Conservation (phyloP, 148 eudicot genomes). For the Cornus suecica region DNA sequence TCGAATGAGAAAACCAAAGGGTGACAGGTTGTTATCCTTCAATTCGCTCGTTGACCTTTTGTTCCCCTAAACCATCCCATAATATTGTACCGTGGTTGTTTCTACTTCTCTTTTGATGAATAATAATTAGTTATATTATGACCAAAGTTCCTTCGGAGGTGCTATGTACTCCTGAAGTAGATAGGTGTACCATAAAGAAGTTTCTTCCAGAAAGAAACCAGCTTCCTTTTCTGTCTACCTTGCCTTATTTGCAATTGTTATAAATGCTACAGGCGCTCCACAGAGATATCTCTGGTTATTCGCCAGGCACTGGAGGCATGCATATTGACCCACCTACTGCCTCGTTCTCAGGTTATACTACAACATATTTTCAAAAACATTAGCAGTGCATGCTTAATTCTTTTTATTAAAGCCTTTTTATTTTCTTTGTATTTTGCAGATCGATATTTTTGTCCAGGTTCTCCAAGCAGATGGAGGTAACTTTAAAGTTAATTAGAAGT, state of each 20-base stretch:
- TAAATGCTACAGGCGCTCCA: slow-evolving; percentile 62
- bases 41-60: background rate
- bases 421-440: slow-evolving; percentile 42
- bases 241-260: no score
- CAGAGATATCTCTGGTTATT: slow-evolving; percentile 91
- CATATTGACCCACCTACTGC: slow-evolving; percentile 81
- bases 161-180: no score
- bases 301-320: slow-evolving; percentile 97
- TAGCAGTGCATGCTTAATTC: slow-evolving; percentile 1
- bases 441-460: slow-evolving; percentile 96
- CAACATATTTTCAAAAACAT: background rate
- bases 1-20: slow-evolving; percentile 89
- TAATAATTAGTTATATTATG: no score
- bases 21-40: slow-evolving; percentile 64
- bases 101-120: no score
- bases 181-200: no score
- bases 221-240: no score
- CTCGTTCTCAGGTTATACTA: slow-evolving; percentile 75
- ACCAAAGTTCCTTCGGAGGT: no score
- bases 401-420: background rate
- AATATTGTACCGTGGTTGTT: background rate
- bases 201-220: no score
- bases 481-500: background rate
- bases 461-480: slow-evolving; percentile 99
- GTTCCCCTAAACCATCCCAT: background rate